These are phyloP conservation scores for Meyerozyma sp. DNA, from an alignment of 1,139 yeast species.

Conservation along the genomic window DNA sequence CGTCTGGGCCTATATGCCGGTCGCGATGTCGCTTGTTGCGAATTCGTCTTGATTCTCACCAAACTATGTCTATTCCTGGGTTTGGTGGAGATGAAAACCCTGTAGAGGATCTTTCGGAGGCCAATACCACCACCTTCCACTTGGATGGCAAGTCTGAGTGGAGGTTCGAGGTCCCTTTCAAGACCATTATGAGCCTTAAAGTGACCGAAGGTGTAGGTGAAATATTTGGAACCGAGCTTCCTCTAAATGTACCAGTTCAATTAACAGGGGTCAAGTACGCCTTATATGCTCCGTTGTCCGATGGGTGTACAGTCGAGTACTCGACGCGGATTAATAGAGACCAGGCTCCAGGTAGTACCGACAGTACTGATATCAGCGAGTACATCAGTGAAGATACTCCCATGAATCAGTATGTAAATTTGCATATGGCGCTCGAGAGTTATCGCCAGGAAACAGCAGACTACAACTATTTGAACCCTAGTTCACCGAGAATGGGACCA, in stretches of 20 bases:
- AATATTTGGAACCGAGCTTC: conserved; percentile 88
- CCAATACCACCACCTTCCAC: conserved; percentile 10
- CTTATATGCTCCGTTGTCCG: conserved; percentile 53
- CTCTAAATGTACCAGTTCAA: conserved; percentile 60
- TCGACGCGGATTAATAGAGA: conserved; percentile 45
- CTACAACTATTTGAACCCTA: conserved; percentile 14
- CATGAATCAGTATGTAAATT: conserved; percentile 56
- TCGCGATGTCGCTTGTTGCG: conserved; percentile 10
- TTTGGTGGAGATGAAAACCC: conserved; percentile 10
- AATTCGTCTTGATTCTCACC: background rate
- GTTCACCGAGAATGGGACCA: conserved; percentile 42
- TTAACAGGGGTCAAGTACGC: conserved; percentile 53
- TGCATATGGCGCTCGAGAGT: conserved; percentile 74
- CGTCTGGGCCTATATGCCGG: conserved; percentile 16
- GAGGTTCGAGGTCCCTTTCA: conserved; percentile 73
- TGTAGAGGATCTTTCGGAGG: conserved; percentile 1
- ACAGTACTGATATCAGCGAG: conserved; percentile 40
- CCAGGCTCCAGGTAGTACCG: conserved; percentile 27
- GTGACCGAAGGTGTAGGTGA: conserved; percentile 73
- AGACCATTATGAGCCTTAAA: conserved; percentile 50
- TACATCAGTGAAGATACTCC: conserved; percentile 69
- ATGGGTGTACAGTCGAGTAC: conserved; percentile 49
- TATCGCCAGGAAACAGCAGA: conserved; percentile 36
- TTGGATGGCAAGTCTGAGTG: conserved; percentile 63
- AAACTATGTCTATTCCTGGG: conserved; percentile 13